These are phyloP conservation scores for Saccharomycopsis synnaedendra DNA, from an alignment of 805 yeast genomes.

Conservation along the genomic window DNA sequence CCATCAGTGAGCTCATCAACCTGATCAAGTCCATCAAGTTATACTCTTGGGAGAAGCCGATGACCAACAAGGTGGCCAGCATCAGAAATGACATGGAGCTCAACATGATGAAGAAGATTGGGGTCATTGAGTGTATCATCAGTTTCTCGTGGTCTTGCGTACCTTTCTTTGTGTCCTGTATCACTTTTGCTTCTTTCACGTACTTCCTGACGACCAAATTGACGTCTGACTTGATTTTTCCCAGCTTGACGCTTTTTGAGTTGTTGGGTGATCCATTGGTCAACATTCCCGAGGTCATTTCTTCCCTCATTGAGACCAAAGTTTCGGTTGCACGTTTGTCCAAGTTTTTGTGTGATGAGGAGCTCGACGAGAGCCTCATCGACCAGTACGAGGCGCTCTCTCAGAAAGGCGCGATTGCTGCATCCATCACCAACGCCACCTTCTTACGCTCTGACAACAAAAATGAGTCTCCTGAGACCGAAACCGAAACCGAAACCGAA, in stretches of 20 bases:
- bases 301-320: conserved; percentile 44
- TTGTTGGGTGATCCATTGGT: conserved; percentile 47
- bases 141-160: conserved; percentile 53
- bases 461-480: conserved; percentile 18
- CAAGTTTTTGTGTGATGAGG: conserved; percentile 36
- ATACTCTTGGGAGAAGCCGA: conserved; percentile 62
- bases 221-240: conserved; percentile 60
- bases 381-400: conserved; percentile 8
- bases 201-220: conserved; percentile 34
- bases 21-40: conserved; percentile 55
- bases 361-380: conserved; percentile 27
- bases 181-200: conserved; percentile 47
- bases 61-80: conserved; percentile 38
- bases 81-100: conserved; percentile 52
- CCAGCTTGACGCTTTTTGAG: conserved; percentile 51
- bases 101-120: conserved; percentile 36
- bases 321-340: conserved; percentile 47
- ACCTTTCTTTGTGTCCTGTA: conserved; percentile 53
- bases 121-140: conserved; percentile 33
- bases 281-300: conserved; percentile 46
- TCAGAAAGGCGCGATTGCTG: conserved; percentile 20
- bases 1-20: conserved; percentile 46
- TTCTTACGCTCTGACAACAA: conserved; percentile 37
- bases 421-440: conserved; percentile 36
- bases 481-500: conserved; percentile 31